A percentile compares a stretch with the other conserved stretches of the same genome.
phyloP scores from a whole-genome alignment of 805 yeast genomes.

The Spathaspora hagerdaliae region DNA sequence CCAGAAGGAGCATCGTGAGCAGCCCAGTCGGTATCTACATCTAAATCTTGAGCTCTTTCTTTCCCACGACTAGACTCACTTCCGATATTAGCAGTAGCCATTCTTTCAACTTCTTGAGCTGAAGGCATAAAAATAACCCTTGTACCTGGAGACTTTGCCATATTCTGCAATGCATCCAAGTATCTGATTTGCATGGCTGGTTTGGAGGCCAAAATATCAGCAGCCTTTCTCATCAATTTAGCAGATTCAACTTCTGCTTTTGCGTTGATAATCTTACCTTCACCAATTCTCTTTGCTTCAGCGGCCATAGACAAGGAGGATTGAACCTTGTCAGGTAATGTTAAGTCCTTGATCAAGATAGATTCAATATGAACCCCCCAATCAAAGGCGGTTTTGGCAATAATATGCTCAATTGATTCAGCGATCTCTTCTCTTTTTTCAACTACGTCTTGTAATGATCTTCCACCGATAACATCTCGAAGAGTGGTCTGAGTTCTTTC shows the following conservation, averaged over 20 bases:
- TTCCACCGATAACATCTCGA: conserved; percentile 66
- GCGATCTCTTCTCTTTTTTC: conserved; percentile 73
- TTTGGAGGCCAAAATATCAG: conserved; percentile 68
- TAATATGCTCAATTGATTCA: conserved; percentile 56
- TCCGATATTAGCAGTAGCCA: conserved; percentile 24
- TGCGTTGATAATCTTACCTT: conserved; percentile 69
- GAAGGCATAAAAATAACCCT: conserved; percentile 74
- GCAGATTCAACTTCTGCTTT: conserved; percentile 75
- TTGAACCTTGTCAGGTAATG: conserved; percentile 51
- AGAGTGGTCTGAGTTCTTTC: conserved; percentile 72
- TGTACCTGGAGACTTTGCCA: conserved; percentile 60
- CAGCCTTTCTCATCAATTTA: conserved; percentile 73
- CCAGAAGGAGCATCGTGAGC: conserved; percentile 9
- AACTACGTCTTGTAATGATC: conserved; percentile 65
- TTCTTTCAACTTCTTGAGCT: conserved; percentile 37
- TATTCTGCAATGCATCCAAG: conserved; percentile 72
- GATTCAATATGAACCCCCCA: conserved; percentile 74
- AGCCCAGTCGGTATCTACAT: conserved; percentile 23
- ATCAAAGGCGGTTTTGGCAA: conserved; percentile 54
- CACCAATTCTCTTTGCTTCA: conserved; percentile 72
- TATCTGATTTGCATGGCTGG: conserved; percentile 78
- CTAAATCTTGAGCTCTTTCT: conserved; percentile 12
- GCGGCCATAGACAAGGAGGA: conserved; percentile 68
- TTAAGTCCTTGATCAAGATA: conserved; percentile 63
- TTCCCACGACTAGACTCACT: conserved; percentile 5